phyloP scores from a whole-genome alignment of 768 basidiomycete genomes.

The Boletus sp. region DNA sequence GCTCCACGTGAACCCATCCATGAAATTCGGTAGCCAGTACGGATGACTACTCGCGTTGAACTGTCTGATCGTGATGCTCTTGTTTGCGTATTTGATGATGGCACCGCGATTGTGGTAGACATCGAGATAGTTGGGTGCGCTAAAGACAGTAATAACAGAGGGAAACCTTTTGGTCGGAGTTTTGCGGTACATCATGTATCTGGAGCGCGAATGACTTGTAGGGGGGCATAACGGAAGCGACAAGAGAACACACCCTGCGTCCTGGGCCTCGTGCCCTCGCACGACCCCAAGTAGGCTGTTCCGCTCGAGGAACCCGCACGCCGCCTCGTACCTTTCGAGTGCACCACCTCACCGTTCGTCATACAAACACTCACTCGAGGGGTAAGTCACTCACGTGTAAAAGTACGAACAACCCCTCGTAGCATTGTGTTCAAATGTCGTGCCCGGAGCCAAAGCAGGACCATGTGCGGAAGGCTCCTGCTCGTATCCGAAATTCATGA shows the following conservation, averaged over 20 bases:
- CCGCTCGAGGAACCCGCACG: slow-evolving; percentile 89
- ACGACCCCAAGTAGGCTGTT: slow-evolving; percentile 90
- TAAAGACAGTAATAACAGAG: slow-evolving; percentile 97
- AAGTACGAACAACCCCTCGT: slow-evolving; percentile 90
- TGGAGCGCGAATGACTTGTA: slow-evolving; percentile 23
- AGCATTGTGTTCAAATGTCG: slow-evolving; percentile 73
- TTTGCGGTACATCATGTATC: slow-evolving; percentile 93
- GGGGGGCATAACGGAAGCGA: neutral
- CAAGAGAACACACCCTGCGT: slow-evolving; percentile 67
- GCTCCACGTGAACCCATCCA: slow-evolving; percentile 99
- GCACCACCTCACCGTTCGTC: neutral
- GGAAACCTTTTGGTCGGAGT: slow-evolving; percentile 95
- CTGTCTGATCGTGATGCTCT: slow-evolving; percentile 94
- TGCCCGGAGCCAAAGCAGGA: slow-evolving; percentile 52
- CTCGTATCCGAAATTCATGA: slow-evolving; percentile 85
- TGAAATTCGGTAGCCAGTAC: slow-evolving; percentile 97
- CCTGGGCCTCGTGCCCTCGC: slow-evolving; percentile 96
- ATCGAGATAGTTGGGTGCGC: slow-evolving; percentile 96
- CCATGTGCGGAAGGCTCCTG: slow-evolving; percentile 48
- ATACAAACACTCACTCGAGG: neutral
- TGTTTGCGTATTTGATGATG: slow-evolving; percentile 95
- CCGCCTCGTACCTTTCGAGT: slow-evolving; percentile 71
- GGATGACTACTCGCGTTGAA: slow-evolving; percentile 79
- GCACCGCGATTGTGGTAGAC: slow-evolving; percentile 97
- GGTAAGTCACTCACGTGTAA: slow-evolving; percentile 67